Evolutionary conservation across 306 rosid species (phyloP).

Genomic region (Fragaria vesca): DNA sequence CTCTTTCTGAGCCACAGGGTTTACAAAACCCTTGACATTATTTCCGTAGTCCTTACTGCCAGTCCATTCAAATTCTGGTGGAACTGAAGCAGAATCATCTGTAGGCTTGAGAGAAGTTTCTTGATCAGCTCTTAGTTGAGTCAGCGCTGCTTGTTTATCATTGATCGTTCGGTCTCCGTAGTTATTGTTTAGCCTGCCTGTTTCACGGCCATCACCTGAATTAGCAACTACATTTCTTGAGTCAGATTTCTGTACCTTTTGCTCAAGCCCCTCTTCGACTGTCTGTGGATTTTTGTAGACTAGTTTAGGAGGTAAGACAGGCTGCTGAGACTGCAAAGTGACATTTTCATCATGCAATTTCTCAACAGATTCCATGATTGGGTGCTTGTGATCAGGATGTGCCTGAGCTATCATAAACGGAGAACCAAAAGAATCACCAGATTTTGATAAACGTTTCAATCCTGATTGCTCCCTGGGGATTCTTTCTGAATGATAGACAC

Average conservation of each 20-base stretch:
- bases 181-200: conserved; percentile 23
- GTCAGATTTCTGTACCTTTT: conserved; percentile 26
- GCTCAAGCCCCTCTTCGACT: conserved; percentile 32
- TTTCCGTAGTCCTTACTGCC: conserved; percentile 22
- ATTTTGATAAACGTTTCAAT: conserved; percentile 55
- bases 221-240: conserved; percentile 1
- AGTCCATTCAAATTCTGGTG: conserved; percentile 35
- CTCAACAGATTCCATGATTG: conserved; percentile 35
- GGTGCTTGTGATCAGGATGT: conserved; percentile 39
- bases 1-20: conserved; percentile 29
- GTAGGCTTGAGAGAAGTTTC: conserved; percentile 29
- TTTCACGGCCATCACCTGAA: conserved; percentile 28
- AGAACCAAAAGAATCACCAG: conserved; percentile 55
- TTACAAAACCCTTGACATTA: conserved; percentile 14
- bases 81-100: conserved; percentile 32
- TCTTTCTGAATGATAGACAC: conserved; percentile 52
- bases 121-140: conserved; percentile 22
- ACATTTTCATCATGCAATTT: conserved; percentile 39
- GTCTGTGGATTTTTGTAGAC: conserved; percentile 23
- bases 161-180: conserved; percentile 27
- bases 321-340: conserved; percentile 30
- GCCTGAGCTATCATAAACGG: conserved; percentile 46
- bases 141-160: conserved; percentile 30
- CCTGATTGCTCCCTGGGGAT: conserved; percentile 64
- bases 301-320: conserved; percentile 31